Evolutionary conservation across 2,329 filamentous ascomycete genomes (phyloP).

Genomic region (Pyricularia grisea): DNA sequence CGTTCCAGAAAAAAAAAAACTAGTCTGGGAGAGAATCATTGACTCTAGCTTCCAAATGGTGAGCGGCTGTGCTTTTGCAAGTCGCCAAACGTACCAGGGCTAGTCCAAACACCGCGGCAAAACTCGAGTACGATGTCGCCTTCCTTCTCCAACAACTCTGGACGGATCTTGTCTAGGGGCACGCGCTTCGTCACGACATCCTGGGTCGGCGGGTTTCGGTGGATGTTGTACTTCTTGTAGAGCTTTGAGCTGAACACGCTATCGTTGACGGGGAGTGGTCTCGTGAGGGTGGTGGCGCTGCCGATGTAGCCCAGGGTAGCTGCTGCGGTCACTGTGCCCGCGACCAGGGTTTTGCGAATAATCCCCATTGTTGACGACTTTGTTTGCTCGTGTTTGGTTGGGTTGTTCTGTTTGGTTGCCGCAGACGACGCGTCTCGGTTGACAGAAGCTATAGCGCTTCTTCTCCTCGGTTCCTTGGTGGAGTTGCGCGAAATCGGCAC

Average conservation of each 20-base stretch:
- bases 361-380: conserved; percentile 36
- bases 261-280: conserved; percentile 48
- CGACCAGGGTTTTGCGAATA: conserved; percentile 34
- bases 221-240: conserved; percentile 52
- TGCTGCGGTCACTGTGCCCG: conserved; percentile 37
- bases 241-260: conserved; percentile 48
- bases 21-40: neutral
- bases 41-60: neutral
- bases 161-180: conserved; percentile 52
- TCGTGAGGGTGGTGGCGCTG: conserved; percentile 44
- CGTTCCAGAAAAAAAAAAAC: conserved; percentile 2
- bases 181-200: conserved; percentile 57
- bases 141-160: conserved; percentile 53
- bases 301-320: conserved; percentile 42
- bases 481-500: neutral
- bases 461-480: neutral
- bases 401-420: neutral
- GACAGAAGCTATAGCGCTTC: neutral
- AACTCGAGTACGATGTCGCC: conserved; percentile 51
- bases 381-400: neutral
- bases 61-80: conserved; percentile 3
- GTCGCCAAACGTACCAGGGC: conserved; percentile 40
- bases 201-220: conserved; percentile 51
- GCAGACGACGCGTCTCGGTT: neutral
- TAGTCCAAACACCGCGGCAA: conserved; percentile 58